Conservation (phyloP, 768 basidiomycete species). For the Termitomyces sp. region DNA sequence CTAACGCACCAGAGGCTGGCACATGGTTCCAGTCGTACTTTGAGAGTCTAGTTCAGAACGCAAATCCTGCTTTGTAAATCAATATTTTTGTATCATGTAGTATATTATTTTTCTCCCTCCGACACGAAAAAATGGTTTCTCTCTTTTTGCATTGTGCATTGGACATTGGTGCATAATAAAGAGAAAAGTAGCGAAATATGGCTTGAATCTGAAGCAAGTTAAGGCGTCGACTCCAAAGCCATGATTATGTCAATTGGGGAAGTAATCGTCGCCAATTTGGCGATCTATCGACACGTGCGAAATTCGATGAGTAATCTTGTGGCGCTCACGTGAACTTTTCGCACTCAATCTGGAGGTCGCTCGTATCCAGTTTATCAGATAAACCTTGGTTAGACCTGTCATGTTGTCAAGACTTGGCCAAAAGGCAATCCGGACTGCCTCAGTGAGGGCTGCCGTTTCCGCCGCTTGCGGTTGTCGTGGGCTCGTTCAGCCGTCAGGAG, state of each 20-base stretch:
- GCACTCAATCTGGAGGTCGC: not conserved
- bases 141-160: too few relatives aligned
- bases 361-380: constrained; percentile 10
- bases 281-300: not conserved
- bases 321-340: not conserved
- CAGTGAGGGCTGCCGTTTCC: constrained; percentile 23
- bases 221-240: too few relatives aligned
- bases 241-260: too few relatives aligned
- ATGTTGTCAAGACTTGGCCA: constrained; percentile 60
- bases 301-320: not conserved
- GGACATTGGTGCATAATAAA: not conserved
- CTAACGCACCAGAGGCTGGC: constrained; percentile 57
- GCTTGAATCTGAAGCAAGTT: too few relatives aligned
- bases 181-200: too few relatives aligned
- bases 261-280: too few relatives aligned
- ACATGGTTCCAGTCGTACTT: constrained; percentile 71
- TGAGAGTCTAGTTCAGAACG: constrained; percentile 44
- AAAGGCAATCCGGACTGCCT: constrained; percentile 28
- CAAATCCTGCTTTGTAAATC: constrained; percentile 45
- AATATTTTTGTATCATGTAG: not conserved
- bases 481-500: constrained; percentile 78
- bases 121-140: not conserved
- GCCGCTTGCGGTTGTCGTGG: constrained; percentile 36
- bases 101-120: not conserved
- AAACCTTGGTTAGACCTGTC: constrained; percentile 16